These are phyloP conservation scores for Torrubiella hemipterigena DNA, from an alignment of 2,329 filamentous ascomycete species.

Conservation along the genomic window DNA sequence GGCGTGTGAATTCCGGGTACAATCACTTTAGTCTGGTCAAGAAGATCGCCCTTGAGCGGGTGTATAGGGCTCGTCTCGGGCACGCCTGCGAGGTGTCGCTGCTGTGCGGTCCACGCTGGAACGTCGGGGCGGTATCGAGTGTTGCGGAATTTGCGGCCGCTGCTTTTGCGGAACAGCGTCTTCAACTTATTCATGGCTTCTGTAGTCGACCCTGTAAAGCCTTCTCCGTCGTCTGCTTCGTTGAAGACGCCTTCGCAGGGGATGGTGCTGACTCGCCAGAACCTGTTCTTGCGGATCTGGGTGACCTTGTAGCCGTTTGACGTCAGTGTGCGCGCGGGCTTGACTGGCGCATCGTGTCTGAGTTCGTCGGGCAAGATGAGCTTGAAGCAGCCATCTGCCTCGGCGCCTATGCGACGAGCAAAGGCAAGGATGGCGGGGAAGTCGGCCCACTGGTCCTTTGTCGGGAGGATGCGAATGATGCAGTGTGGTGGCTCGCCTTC, in stretches of 20 bases:
- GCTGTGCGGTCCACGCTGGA: constrained; percentile 23
- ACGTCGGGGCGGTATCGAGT: constrained; percentile 26
- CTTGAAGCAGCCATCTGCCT: constrained; percentile 25
- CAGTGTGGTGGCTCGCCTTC: constrained; percentile 17
- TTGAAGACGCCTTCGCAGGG: constrained; percentile 19
- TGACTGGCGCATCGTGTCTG: constrained; percentile 18
- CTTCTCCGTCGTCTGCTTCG: constrained; percentile 11
- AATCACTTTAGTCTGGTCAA: constrained; percentile 23
- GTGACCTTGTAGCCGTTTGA: constrained; percentile 24
- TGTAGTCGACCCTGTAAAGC: constrained; percentile 13
- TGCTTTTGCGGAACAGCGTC: constrained; percentile 22
- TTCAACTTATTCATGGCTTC: constrained; percentile 19
- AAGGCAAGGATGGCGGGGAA: constrained; percentile 22
- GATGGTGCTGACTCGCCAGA: constrained; percentile 24
- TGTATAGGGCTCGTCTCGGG: constrained; percentile 23
- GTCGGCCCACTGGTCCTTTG: constrained; percentile 21
- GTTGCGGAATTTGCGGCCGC: constrained; percentile 21
- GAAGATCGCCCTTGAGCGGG: constrained; percentile 22
- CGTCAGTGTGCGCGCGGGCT: constrained; percentile 14
- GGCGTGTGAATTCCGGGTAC: constrained; percentile 27
- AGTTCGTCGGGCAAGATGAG: constrained; percentile 20
- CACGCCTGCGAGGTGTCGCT: constrained; percentile 22
- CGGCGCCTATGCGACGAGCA: constrained; percentile 17
- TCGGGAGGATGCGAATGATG: constrained; percentile 22
- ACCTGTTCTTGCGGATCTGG: constrained; percentile 20